A percentile compares a stretch with the other conserved stretches of the same genome.
Conservation (phyloP, 2,329 filamentous ascomycete species). For the Juglanconis oblonga region DNA sequence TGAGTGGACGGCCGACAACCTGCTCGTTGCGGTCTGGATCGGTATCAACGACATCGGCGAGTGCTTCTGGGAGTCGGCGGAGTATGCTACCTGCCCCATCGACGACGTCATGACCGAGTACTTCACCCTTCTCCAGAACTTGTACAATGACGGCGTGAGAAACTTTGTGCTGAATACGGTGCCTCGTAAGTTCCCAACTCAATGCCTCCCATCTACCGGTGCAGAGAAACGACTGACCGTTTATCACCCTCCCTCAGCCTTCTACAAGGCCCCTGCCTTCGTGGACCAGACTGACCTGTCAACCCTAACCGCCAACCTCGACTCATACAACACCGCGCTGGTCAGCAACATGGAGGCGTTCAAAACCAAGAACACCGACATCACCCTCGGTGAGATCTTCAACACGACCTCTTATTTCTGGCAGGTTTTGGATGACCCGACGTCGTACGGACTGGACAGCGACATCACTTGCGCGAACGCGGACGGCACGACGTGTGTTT, state of each 20-base stretch:
- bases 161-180: conserved; percentile 16
- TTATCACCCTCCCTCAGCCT: not conserved
- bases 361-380: conserved; percentile 13
- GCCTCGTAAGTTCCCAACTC: conserved; percentile 2
- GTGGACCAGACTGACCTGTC: conserved; percentile 6
- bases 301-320: conserved; percentile 6
- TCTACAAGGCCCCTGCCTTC: conserved; percentile 15
- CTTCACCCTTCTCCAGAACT: conserved; percentile 12
- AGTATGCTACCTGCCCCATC: conserved; percentile 10
- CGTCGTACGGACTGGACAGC: conserved; percentile 12
- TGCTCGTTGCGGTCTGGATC: conserved; percentile 18
- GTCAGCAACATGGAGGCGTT: conserved; percentile 12
- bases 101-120: conserved; percentile 15
- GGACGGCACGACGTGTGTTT: conserved; percentile 14
- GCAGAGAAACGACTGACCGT: not conserved
- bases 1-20: conserved; percentile 13
- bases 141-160: conserved; percentile 16
- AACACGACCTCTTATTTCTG: conserved; percentile 16
- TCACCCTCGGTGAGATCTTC: conserved; percentile 12
- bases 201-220: not conserved
- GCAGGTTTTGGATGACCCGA: conserved; percentile 13
- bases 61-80: conserved; percentile 15
- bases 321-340: conserved; percentile 14
- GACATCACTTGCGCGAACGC: conserved; percentile 15
- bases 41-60: conserved; percentile 17